Evolutionary conservation across 2,329 filamentous ascomycete genomes (phyloP).

Genomic region (Aspergillus pseudoglaucus): DNA sequence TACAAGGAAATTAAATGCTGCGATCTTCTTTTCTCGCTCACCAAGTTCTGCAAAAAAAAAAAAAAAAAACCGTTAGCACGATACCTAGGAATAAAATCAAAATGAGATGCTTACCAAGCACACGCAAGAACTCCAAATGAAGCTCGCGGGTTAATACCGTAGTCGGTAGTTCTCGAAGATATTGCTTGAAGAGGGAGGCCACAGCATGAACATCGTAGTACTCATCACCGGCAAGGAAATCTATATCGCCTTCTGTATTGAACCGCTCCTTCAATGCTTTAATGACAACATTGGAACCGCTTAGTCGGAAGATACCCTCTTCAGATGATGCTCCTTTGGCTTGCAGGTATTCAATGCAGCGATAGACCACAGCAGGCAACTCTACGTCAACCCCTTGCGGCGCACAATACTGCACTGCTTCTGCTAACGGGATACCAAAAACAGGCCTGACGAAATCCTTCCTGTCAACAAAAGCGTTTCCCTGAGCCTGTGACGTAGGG

Average conservation of each 20-base stretch:
- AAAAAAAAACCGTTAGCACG: constrained; percentile 4
- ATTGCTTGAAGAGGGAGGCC: constrained; percentile 87
- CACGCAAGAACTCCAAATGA: constrained; percentile 78
- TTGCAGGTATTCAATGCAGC: constrained; percentile 88
- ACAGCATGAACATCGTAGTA: constrained; percentile 96
- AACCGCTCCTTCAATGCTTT: constrained; percentile 87
- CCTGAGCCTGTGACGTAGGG: constrained; percentile 45
- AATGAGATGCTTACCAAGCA: constrained; percentile 50
- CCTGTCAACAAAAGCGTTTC: constrained; percentile 39
- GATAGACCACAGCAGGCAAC: constrained; percentile 86
- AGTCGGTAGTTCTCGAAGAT: constrained; percentile 82
- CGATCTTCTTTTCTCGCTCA: constrained; percentile 68
- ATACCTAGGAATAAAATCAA: background rate
- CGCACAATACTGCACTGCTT: constrained; percentile 75
- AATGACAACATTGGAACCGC: constrained; percentile 93
- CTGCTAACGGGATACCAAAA: constrained; percentile 77
- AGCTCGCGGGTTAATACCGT: constrained; percentile 88
- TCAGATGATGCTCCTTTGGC: constrained; percentile 73
- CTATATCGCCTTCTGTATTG: constrained; percentile 86
- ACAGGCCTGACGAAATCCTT: constrained; percentile 60
- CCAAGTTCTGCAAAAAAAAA: constrained; percentile 54
- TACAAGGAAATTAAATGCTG: constrained; percentile 68
- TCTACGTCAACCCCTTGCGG: constrained; percentile 66
- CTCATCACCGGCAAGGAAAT: constrained; percentile 68
- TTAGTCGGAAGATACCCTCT: constrained; percentile 94